phyloP scores from a whole-genome alignment of 73 alveolate genomes.

The Paramecium primaurelia region DNA sequence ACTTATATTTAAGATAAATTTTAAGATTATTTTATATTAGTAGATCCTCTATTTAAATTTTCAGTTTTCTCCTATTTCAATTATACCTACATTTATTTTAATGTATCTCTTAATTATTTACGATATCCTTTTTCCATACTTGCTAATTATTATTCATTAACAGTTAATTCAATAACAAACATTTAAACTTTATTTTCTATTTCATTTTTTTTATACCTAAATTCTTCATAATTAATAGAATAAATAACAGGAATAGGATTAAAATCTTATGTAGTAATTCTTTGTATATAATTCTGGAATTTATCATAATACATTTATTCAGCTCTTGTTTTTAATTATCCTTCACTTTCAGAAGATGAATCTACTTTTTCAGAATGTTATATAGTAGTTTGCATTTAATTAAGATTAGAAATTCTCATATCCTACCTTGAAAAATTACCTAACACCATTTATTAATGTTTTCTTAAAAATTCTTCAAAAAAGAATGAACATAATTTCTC shows the following conservation, averaged over 20 bases:
- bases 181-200: conserved; percentile 14
- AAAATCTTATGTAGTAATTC: not conserved
- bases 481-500: not conserved
- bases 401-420: not conserved
- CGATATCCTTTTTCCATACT: conserved; percentile 24
- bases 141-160: not conserved
- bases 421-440: not conserved
- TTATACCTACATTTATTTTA: not conserved
- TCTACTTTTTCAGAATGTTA: not conserved
- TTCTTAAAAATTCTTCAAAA: not conserved
- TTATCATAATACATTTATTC: conserved; percentile 1
- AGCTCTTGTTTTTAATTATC: not conserved
- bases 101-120: conserved; percentile 21
- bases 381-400: not conserved
- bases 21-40: not conserved
- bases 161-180: conserved; percentile 21
- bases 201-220: conserved; percentile 24
- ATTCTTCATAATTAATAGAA: conserved; percentile 24
- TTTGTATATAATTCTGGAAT: not conserved
- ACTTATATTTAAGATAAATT: not conserved
- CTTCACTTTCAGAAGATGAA: not conserved
- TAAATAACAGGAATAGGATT: conserved; percentile 11
- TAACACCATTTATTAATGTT: not conserved
- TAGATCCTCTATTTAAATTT: not conserved
- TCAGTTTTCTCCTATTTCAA: not conserved